A percentile compares a stretch with the other conserved stretches of the same genome.
Conservation (phyloP, 352 stramenopile genomes). For the Thalassiosira sp. region DNA sequence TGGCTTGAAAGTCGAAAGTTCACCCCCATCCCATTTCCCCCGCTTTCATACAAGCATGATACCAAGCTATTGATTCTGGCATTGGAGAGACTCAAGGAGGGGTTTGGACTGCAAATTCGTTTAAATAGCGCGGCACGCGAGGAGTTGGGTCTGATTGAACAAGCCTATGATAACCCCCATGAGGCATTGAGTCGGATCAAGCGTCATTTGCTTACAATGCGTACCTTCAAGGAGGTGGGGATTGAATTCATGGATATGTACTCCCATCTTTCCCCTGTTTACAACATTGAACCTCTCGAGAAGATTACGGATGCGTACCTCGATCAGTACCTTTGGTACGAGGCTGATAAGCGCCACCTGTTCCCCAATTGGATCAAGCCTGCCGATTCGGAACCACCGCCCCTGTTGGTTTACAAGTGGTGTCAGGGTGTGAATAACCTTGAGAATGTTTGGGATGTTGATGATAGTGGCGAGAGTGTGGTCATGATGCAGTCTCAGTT, state of each 20-base stretch:
- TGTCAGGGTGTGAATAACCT: constrained; percentile 99
- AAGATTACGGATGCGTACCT: constrained; percentile 99
- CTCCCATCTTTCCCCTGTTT: constrained; percentile 97
- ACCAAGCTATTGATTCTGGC: constrained; percentile 99
- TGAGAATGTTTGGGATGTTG: constrained; percentile 97
- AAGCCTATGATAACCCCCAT: constrained; percentile 98
- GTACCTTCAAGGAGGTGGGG: constrained; percentile 99
- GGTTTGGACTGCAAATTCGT: constrained; percentile 95
- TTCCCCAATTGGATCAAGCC: constrained; percentile 99
- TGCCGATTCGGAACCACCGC: constrained; percentile 97
- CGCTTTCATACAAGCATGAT: constrained; percentile 99
- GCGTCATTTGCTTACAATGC: constrained; percentile 97
- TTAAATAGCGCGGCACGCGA: constrained; percentile 97
- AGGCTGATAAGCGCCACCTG: constrained; percentile 99
- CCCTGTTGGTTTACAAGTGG: constrained; percentile 99
- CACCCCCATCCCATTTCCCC: constrained; percentile 98
- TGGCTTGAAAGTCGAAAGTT: constrained; percentile 99
- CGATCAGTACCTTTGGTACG: constrained; percentile 99
- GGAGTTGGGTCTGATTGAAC: constrained; percentile 98
- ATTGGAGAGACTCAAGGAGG: constrained; percentile 98
- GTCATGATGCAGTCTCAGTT: constrained; percentile 98
- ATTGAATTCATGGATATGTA: constrained; percentile 99
- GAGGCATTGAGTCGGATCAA: constrained; percentile 98
- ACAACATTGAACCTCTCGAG: constrained; percentile 99
- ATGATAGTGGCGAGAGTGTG: constrained; percentile 95